Evolutionary conservation across 2,329 filamentous ascomycete species (phyloP).

Genomic region (Lachnellula cervina): DNA sequence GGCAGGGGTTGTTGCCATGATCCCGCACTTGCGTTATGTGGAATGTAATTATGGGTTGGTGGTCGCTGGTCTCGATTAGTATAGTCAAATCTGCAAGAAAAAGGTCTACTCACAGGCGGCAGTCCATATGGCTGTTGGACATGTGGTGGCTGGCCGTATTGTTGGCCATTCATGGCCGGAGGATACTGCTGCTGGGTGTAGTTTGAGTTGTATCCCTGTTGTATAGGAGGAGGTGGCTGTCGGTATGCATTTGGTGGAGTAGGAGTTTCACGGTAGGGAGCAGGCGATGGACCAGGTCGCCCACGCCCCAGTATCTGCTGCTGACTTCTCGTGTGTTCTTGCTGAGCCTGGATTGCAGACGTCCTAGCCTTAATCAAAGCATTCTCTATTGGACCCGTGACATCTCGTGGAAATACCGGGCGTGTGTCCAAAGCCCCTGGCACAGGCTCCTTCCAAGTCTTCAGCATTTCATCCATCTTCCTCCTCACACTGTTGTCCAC

Average conservation of each 20-base stretch:
- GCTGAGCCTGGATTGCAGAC: slow-evolving; percentile 55
- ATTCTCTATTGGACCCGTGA: slow-evolving; percentile 88
- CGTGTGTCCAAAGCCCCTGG: slow-evolving; percentile 89
- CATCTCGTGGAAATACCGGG: slow-evolving; percentile 83
- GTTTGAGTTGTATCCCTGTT: slow-evolving; percentile 21
- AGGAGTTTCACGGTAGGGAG: slow-evolving; percentile 65
- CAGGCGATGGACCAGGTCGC: slow-evolving; percentile 47
- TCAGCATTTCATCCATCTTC: slow-evolving; percentile 95
- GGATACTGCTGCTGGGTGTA: slow-evolving; percentile 33
- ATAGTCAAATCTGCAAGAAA: background rate
- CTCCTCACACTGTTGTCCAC: slow-evolving; percentile 78
- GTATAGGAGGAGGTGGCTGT: slow-evolving; percentile 37
- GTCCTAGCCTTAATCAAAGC: slow-evolving; percentile 76
- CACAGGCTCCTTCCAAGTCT: slow-evolving; percentile 96
- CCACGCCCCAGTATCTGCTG: slow-evolving; percentile 49
- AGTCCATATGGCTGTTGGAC: slow-evolving; percentile 24
- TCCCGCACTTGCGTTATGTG: slow-evolving; percentile 30
- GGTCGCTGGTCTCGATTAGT: slow-evolving; percentile 16
- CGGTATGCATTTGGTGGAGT: slow-evolving; percentile 58
- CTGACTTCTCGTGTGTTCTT: slow-evolving; percentile 50
- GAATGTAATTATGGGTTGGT: slow-evolving; percentile 24
- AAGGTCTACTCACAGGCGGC: slow-evolving; percentile 23
- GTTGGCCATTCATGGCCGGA: slow-evolving; percentile 19
- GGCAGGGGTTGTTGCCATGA: slow-evolving; percentile 30
- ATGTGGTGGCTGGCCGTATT: slow-evolving; percentile 18